phyloP scores from a whole-genome alignment of 2,329 filamentous ascomycete species.

The Hymenoscyphus scutula region DNA sequence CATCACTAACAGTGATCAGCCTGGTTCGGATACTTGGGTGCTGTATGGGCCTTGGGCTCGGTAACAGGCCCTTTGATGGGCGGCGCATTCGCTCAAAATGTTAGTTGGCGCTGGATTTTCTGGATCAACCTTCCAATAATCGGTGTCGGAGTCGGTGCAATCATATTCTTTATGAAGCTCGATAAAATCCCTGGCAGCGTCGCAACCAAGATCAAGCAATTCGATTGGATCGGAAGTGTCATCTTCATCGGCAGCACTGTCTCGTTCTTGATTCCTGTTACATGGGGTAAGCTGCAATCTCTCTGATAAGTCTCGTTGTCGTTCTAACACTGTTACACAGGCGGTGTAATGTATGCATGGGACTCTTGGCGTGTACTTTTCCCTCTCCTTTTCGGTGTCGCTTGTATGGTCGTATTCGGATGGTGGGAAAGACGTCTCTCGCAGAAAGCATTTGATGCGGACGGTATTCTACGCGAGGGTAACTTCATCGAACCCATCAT shows the following conservation, averaged over 20 bases:
- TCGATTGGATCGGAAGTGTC: constrained; percentile 62
- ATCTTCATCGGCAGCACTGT: constrained; percentile 60
- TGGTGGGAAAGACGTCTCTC: constrained; percentile 47
- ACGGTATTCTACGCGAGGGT: constrained; percentile 26
- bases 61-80: constrained; percentile 52
- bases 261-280: constrained; percentile 59
- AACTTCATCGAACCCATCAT: constrained; percentile 38
- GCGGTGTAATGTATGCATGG: constrained; percentile 66
- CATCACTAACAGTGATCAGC: constrained; percentile 11
- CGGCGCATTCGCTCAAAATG: constrained; percentile 51
- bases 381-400: constrained; percentile 55
- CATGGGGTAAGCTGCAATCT: constrained; percentile 45
- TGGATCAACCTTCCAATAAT: constrained; percentile 43
- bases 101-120: constrained; percentile 61
- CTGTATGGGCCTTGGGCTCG: constrained; percentile 54
- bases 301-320: background rate
- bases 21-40: constrained; percentile 39
- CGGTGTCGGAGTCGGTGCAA: constrained; percentile 26
- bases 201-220: constrained; percentile 41
- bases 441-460: constrained; percentile 26
- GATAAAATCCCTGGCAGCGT: constrained; percentile 26
- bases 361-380: constrained; percentile 59
- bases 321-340: constrained; percentile 31
- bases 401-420: constrained; percentile 50
- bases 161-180: constrained; percentile 32